A percentile compares a stretch with the other conserved stretches of the same genome.
phyloP scores from a whole-genome alignment of 2,329 filamentous ascomycete species.

The Arthroderma sp. region DNA sequence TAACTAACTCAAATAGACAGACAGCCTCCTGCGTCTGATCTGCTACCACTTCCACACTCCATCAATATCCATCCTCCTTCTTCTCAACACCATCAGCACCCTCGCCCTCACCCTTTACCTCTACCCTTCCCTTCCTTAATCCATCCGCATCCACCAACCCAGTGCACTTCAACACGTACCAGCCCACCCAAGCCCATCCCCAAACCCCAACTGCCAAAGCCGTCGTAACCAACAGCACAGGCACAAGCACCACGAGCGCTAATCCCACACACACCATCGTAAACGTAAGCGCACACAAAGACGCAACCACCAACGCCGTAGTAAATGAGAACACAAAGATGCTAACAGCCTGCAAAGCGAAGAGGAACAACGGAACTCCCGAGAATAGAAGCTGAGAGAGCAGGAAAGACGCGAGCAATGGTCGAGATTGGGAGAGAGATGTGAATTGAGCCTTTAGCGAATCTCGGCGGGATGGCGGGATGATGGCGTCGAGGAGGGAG shows the following conservation, averaged over 20 bases:
- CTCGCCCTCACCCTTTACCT: background rate
- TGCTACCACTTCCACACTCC: background rate
- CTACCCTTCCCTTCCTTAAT: no score
- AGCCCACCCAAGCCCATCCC: slow-evolving; percentile 52
- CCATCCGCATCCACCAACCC: slow-evolving; percentile 3
- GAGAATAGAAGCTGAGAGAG: slow-evolving; percentile 51
- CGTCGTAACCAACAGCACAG: slow-evolving; percentile 53
- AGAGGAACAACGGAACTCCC: slow-evolving; percentile 54
- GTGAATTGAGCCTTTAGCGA: slow-evolving; percentile 41
- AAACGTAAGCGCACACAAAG: slow-evolving; percentile 44
- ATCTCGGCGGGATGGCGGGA: slow-evolving; percentile 50
- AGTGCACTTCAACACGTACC: slow-evolving; percentile 16
- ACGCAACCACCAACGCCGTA: slow-evolving; percentile 42
- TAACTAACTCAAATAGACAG: no score
- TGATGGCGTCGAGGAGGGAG: slow-evolving; percentile 34
- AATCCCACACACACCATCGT: slow-evolving; percentile 54
- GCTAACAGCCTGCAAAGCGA: slow-evolving; percentile 51
- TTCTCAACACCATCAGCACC: background rate
- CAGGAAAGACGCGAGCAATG: slow-evolving; percentile 58
- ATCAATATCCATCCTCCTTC: background rate
- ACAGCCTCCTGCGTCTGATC: no score
- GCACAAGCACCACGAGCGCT: slow-evolving; percentile 54
- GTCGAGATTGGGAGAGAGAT: slow-evolving; percentile 49
- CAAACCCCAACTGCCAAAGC: slow-evolving; percentile 49
- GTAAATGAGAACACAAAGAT: slow-evolving; percentile 50